Evolutionary conservation across 441 rosid species (phyloP).

Genomic region (Breynia disticha): DNA sequence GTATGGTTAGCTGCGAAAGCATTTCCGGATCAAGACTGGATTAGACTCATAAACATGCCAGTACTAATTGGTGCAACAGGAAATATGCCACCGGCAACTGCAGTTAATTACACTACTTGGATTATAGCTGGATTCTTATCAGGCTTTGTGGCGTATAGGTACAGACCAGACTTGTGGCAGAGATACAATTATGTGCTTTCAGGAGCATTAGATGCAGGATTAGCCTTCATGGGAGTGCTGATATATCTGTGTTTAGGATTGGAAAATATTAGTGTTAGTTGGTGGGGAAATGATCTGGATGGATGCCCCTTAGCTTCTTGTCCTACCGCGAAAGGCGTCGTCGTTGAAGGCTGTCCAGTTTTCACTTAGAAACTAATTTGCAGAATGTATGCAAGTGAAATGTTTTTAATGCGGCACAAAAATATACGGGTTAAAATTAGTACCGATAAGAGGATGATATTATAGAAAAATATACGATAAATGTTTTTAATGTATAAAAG

Average conservation of each 20-base stretch:
- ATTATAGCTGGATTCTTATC: conserved; percentile 65
- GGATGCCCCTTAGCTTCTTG: conserved; percentile 84
- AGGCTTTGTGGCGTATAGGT: conserved; percentile 68
- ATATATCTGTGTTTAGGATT: conserved; percentile 73
- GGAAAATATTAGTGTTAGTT: conserved; percentile 49
- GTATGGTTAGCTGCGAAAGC: conserved; percentile 75
- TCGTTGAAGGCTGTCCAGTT: conserved; percentile 72
- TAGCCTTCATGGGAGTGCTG: conserved; percentile 93
- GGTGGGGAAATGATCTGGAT: conserved; percentile 98
- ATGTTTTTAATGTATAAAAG: no score
- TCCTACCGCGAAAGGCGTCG: conserved; percentile 64
- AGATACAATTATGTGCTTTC: conserved; percentile 83
- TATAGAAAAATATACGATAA: no score
- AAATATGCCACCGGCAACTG: conserved; percentile 90
- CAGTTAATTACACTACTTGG: conserved; percentile 95
- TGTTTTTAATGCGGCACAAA: no score
- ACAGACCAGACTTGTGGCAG: conserved; percentile 68
- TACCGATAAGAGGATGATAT: no score
- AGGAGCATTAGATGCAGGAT: conserved; percentile 83
- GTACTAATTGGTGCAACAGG: conserved; percentile 77
- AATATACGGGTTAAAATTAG: no score
- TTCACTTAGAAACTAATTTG: conserved; percentile 20
- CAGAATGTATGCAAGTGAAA: no score
- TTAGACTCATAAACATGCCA: conserved; percentile 79
- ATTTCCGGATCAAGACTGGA: conserved; percentile 76